Conservation (phyloP, 176 grass and related monocot species). For the Otatea glauca region DNA sequence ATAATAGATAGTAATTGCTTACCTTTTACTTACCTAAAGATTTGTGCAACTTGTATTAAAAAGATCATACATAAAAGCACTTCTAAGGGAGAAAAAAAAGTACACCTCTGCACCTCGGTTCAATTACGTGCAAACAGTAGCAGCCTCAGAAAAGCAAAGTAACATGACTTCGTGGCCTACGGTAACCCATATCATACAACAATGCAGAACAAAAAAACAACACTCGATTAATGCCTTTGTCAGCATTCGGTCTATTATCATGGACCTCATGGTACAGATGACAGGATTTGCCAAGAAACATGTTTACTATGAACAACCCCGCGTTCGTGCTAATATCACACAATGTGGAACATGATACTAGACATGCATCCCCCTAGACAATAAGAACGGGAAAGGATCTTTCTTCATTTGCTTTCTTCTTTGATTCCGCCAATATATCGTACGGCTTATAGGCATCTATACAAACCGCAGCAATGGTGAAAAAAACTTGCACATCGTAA, state of each 20-base stretch:
- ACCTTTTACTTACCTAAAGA: too few species aligned
- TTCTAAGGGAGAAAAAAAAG: too few species aligned
- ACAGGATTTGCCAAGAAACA: neutral
- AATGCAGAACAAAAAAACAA: neutral
- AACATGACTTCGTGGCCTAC: too few species aligned
- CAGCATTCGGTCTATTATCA: neutral
- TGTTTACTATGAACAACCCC: constrained; percentile 12
- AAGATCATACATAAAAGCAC: too few species aligned
- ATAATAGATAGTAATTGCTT: too few species aligned
- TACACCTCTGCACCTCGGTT: neutral
- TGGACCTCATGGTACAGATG: neutral
- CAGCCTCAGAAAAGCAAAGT: too few species aligned
- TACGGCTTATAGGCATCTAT: constrained; percentile 39
- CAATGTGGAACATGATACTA: neutral
- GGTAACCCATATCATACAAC: too few species aligned
- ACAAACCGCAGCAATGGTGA: constrained; percentile 28
- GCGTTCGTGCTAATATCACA: neutral
- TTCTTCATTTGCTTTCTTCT: neutral
- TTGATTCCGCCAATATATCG: constrained; percentile 32
- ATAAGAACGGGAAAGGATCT: neutral
- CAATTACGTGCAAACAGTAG: too few species aligned
- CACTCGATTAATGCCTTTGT: neutral
- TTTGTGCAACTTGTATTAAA: too few species aligned
- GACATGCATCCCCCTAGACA: neutral
- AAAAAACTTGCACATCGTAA: constrained; percentile 25